These are phyloP conservation scores for Aureobasidium sp. DNA, from an alignment of 2,329 filamentous ascomycete species.

Conservation along the genomic window DNA sequence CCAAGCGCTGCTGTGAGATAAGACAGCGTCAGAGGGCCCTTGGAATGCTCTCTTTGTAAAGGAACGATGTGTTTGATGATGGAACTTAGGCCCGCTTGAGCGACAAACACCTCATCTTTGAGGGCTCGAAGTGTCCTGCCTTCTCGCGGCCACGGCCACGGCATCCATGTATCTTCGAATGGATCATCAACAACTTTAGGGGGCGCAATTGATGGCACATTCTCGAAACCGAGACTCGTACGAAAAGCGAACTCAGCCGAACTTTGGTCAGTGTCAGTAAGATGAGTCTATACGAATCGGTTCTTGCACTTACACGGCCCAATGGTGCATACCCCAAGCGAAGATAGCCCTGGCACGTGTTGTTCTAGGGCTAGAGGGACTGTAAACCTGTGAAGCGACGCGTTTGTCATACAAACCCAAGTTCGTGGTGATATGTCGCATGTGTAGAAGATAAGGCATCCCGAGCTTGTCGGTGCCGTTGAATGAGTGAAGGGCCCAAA, in stretches of 20 bases:
- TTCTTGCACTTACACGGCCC: neutral
- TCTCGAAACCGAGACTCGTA: neutral
- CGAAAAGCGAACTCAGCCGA: neutral
- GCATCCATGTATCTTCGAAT: too few relatives aligned
- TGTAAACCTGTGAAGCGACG: neutral
- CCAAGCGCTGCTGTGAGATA: too few relatives aligned
- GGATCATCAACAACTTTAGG: too few relatives aligned
- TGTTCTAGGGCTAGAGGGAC: neutral
- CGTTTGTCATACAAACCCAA: neutral
- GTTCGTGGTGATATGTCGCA: neutral
- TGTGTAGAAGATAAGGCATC: neutral
- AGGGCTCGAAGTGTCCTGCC: too few relatives aligned
- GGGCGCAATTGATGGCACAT: too few relatives aligned
- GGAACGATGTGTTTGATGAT: too few relatives aligned
- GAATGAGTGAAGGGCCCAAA: neutral
- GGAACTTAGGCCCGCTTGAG: too few relatives aligned
- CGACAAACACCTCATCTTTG: too few relatives aligned
- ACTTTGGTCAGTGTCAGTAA: neutral
- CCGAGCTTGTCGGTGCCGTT: neutral
- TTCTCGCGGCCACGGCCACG: too few relatives aligned
- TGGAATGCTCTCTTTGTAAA: too few relatives aligned
- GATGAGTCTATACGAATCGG: neutral
- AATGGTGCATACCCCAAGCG: neutral
- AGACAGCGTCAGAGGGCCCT: too few relatives aligned
- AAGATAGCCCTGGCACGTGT: neutral